Percentiles rank a stretch among this genome's conserved stretches.
Conservation (phyloP, 441 rosid species). For the Brassica hybrid region DNA sequence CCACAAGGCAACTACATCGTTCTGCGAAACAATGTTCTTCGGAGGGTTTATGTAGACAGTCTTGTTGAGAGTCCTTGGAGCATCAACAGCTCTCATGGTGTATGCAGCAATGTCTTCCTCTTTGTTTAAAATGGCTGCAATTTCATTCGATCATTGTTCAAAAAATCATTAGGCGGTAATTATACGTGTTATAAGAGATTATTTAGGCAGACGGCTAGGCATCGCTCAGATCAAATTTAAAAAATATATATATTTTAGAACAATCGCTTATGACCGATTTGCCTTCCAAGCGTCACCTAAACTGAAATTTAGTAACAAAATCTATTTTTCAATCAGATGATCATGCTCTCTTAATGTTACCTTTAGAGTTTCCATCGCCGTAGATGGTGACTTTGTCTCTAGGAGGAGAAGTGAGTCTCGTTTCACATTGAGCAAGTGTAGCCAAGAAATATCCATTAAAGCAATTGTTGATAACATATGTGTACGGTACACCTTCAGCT, state of each 20-base stretch:
- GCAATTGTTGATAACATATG: constrained; percentile 48
- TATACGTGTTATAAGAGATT: no score
- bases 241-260: no score
- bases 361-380: constrained; percentile 53
- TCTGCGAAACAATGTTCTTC: constrained; percentile 33
- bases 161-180: no score
- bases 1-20: constrained; percentile 34
- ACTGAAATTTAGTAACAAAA: no score
- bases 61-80: constrained; percentile 39
- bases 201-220: no score
- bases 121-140: constrained; percentile 36
- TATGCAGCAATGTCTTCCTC: no score
- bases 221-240: no score
- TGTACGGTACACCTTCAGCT: constrained; percentile 57
- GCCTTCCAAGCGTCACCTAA: no score
- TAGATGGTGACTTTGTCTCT: constrained; percentile 49
- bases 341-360: constrained; percentile 17
- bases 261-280: no score
- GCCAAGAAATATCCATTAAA: constrained; percentile 51
- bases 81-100: constrained; percentile 35
- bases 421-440: constrained; percentile 41
- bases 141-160: background rate
- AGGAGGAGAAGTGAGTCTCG: constrained; percentile 47
- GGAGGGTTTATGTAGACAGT: constrained; percentile 35
- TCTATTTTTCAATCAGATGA: no score